A percentile compares a stretch with the other conserved stretches of the same genome.
Evolutionary conservation across 2,329 filamentous ascomycete species (phyloP).

Genomic region (Colletotrichum cereale): DNA sequence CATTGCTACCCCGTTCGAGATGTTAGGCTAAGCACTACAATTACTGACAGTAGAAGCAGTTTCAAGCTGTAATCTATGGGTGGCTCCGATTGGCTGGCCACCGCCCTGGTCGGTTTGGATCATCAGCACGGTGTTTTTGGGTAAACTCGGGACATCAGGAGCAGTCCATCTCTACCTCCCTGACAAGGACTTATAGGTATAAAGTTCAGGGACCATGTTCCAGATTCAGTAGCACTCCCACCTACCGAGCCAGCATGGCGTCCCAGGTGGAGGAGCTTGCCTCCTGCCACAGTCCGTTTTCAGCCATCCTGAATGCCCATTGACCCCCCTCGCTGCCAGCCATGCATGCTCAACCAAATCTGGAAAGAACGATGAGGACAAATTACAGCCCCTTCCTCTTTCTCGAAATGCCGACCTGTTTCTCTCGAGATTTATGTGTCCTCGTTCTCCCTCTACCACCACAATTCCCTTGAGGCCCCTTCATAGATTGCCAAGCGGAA

Average conservation of each 20-base stretch:
- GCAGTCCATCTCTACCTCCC: slow-evolving; percentile 3
- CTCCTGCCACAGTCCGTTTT: slow-evolving; percentile 2
- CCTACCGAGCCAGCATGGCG: slow-evolving; percentile 7
- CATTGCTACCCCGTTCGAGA: neutral
- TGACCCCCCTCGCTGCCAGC: neutral
- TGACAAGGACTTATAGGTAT: neutral
- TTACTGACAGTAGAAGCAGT: neutral
- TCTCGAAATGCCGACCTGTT: neutral
- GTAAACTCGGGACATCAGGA: slow-evolving; percentile 30
- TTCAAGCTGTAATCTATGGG: neutral
- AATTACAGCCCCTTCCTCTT: neutral
- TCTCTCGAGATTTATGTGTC: neutral
- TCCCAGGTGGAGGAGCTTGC: neutral
- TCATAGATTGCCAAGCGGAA: slow-evolving; percentile 1
- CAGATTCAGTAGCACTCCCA: slow-evolving; percentile 6
- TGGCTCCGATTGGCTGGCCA: neutral
- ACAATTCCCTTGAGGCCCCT: neutral
- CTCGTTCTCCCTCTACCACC: neutral
- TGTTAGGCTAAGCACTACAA: neutral
- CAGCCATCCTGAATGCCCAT: neutral
- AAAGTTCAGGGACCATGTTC: neutral
- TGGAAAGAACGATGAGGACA: neutral
- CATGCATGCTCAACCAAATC: neutral
- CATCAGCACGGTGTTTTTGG: slow-evolving; percentile 8
- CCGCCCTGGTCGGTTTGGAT: neutral